Evolutionary conservation across 805 yeast species (phyloP).

Genomic region (Ogataea haglerorum): DNA sequence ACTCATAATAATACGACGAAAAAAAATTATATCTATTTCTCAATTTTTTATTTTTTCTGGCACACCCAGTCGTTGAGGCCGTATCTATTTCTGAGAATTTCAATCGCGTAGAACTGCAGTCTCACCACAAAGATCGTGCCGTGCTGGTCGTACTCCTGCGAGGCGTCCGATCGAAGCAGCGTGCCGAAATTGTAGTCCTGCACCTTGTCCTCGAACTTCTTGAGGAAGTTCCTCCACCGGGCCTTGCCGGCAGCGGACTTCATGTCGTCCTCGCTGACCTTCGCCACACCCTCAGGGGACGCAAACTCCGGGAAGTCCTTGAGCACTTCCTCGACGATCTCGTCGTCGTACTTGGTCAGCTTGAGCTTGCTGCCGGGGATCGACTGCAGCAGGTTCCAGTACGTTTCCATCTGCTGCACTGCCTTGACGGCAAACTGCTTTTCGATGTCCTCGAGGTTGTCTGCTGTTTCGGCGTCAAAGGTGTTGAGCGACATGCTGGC

Average conservation of each 20-base stretch:
- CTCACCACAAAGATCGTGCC: conserved; percentile 88
- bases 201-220: conserved; percentile 70
- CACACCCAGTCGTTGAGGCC: conserved; percentile 90
- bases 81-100: conserved; percentile 85
- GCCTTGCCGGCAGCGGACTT: conserved; percentile 77
- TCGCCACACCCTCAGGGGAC: conserved; percentile 52
- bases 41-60: conserved; percentile 25
- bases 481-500: conserved; percentile 9
- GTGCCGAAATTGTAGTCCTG: conserved; percentile 97
- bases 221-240: conserved; percentile 87
- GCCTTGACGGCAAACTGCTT: conserved; percentile 98
- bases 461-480: conserved; percentile 78
- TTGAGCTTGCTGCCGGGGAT: conserved; percentile 78
- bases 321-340: conserved; percentile 55
- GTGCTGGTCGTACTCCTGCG: conserved; percentile 74
- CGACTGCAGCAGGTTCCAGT: conserved; percentile 76
- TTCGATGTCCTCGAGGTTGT: conserved; percentile 92
- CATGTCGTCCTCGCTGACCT: conserved; percentile 73
- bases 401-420: conserved; percentile 90
- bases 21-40: not conserved
- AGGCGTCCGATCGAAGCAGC: conserved; percentile 68
- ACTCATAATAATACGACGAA: conserved; percentile 5
- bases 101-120: conserved; percentile 92
- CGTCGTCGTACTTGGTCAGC: conserved; percentile 70
- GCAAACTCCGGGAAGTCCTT: conserved; percentile 86